These are phyloP conservation scores for Arabis alpina DNA, from an alignment of 345 rosid genomes.

Conservation along the genomic window DNA sequence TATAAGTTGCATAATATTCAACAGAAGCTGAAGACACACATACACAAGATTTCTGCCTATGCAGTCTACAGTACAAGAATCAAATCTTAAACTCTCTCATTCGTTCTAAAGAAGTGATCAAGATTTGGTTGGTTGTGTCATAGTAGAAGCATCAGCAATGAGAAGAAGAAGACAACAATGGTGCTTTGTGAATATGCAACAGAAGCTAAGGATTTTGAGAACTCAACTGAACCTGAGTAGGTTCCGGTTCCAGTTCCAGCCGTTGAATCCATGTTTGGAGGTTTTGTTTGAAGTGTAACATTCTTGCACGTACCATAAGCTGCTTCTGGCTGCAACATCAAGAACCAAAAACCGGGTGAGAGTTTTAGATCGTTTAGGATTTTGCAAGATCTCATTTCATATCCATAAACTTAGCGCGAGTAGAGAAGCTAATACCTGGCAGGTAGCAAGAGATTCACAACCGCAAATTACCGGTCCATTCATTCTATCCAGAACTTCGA, in stretches of 20 bases:
- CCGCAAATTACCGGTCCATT: constrained; percentile 87
- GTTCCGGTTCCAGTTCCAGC: constrained; percentile 28
- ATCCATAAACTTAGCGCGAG: not conserved
- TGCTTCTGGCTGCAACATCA: constrained; percentile 70
- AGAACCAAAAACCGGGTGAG: not conserved
- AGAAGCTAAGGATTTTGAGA: constrained; percentile 62
- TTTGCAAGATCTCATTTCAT: constrained; percentile 21
- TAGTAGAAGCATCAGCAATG: constrained; percentile 51
- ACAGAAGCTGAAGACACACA: constrained; percentile 31
- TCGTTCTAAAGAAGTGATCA: constrained; percentile 18
- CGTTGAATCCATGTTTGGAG: constrained; percentile 54
- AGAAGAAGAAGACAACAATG: constrained; percentile 42
- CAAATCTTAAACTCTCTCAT: constrained; percentile 28
- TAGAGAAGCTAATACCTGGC: constrained; percentile 67
- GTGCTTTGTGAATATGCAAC: constrained; percentile 43
- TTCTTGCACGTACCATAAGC: constrained; percentile 90
- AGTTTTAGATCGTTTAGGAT: constrained; percentile 2
- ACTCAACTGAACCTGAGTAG: constrained; percentile 90
- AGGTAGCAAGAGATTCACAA: constrained; percentile 72
- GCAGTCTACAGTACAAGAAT: constrained; percentile 34
- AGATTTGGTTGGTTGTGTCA: constrained; percentile 32
- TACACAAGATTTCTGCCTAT: constrained; percentile 30
- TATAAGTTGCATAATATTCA: constrained; percentile 40
- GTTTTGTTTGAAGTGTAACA: constrained; percentile 52
- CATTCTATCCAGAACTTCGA: constrained; percentile 79